Evolutionary conservation across 805 yeast genomes (phyloP).

Genomic region (Pichia rugopelliculosa): DNA sequence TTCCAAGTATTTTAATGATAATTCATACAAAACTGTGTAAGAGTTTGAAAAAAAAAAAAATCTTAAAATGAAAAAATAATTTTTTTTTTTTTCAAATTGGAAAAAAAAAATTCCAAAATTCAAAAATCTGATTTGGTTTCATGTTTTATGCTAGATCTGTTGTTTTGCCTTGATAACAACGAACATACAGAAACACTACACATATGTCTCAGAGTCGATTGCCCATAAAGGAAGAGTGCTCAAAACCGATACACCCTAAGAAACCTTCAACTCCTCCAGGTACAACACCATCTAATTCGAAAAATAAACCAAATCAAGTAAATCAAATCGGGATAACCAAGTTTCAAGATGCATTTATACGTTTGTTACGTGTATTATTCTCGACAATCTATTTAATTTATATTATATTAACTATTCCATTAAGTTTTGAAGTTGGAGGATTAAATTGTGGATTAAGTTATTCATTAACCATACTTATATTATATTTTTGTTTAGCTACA

Average conservation of each 20-base stretch:
- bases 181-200: background rate
- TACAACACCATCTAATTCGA: background rate
- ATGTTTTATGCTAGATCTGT: background rate
- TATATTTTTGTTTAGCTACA: conserved; percentile 70
- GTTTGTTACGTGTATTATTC: conserved; percentile 31
- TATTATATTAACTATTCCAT: conserved; percentile 76
- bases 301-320: background rate
- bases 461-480: conserved; percentile 60
- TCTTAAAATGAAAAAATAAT: background rate
- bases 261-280: background rate
- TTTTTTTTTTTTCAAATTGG: background rate
- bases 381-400: conserved; percentile 58
- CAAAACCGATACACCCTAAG: no score
- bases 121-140: no score
- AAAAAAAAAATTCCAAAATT: background rate
- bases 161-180: background rate
- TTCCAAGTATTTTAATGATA: background rate
- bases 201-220: background rate
- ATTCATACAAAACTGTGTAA: background rate
- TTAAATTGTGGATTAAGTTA: conserved; percentile 81
- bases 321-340: background rate
- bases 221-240: background rate
- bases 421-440: conserved; percentile 93
- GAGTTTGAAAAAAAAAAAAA: background rate
- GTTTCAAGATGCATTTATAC: conserved; percentile 12